Evolutionary conservation across 2,329 filamentous ascomycete species (phyloP), one percentile per base, ranked within the genome.

Genomic region (Lanzia echinophila): DNA sequence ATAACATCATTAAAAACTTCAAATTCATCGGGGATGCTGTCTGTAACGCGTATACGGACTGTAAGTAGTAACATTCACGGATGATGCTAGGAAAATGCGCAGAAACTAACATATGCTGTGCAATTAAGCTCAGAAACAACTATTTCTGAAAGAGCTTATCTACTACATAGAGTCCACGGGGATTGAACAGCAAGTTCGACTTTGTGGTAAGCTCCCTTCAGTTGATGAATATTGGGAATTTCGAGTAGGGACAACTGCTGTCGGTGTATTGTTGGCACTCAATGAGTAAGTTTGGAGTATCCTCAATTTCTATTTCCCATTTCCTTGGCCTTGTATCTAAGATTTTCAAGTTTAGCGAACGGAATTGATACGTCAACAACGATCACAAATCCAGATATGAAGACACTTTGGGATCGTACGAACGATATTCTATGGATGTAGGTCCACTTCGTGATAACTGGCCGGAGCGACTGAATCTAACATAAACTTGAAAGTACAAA

Each of bases 221-320:
- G 6, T 64, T 2, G 50, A 60, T 15, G 55, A 64, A 24, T 65
- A 62, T 50, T 62, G 59, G 63, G 20, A 24, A 11, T 55, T 54
- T 42, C 55, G 63, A 28, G 53, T 64, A 34, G 62, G 63, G 12
- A 60, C 62, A 3, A 65, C 59, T 55, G 60, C 59, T 28, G 61
- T 63, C 19, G 60, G 56, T 34, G 55, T 61, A 36, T 47, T 47
- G 36, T 42, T 57, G 3, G 61, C 60, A 2, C 42, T 51, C 17
- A 55, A 49, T 24, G 63, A 64, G 56, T 64, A 57, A 52, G 58
- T 57, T 17, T 39, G 19, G 11, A 39, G n/a, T n/a, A n/a, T n/a
- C n/a, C n/a, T n/a, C n/a, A n/a, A n/a, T n/a, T n/a, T n/a, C n/a
- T n/a, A n/a, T n/a, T n/a, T n/a, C n/a, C n/a, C 3, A 24, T 56